Conservation (phyloP, 2,329 filamentous ascomycete genomes). For the Exophiala sideris region DNA sequence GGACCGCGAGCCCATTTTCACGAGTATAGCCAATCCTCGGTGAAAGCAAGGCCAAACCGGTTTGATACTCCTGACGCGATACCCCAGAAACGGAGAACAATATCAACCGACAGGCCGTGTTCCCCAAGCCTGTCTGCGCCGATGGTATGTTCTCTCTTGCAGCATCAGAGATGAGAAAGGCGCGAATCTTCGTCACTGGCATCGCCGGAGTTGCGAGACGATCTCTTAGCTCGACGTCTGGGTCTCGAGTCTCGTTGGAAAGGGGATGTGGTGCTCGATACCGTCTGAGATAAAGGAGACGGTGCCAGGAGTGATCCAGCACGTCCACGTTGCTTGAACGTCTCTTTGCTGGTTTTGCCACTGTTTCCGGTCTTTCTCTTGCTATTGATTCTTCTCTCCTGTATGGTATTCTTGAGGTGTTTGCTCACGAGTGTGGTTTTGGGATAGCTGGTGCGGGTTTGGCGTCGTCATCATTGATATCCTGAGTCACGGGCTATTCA, state of each 20-base stretch:
- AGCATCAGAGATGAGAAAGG: too few relatives aligned
- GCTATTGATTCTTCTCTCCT: not conserved
- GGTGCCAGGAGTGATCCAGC: not conserved
- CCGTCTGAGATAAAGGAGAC: not conserved
- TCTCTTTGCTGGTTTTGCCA: not conserved
- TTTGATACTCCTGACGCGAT: too few relatives aligned
- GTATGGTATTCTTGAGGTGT: not conserved
- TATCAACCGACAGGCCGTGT: too few relatives aligned
- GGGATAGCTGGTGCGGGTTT: not conserved
- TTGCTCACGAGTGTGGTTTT: not conserved
- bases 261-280: not conserved
- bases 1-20: too few relatives aligned
- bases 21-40: too few relatives aligned
- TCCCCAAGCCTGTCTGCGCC: too few relatives aligned
- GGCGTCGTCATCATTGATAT: not conserved
- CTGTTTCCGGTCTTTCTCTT: not conserved
- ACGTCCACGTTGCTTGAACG: not conserved
- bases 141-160: too few relatives aligned
- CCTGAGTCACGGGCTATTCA: not conserved
- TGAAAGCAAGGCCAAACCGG: too few relatives aligned
- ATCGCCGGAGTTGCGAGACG: too few relatives aligned
- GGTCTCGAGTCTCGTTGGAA: not conserved
- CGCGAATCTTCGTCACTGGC: too few relatives aligned
- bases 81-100: too few relatives aligned
- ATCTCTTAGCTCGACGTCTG: constrained; percentile 2